Conservation (phyloP, 1,139 yeast species). For the Sugiyamaella castrensis region DNA sequence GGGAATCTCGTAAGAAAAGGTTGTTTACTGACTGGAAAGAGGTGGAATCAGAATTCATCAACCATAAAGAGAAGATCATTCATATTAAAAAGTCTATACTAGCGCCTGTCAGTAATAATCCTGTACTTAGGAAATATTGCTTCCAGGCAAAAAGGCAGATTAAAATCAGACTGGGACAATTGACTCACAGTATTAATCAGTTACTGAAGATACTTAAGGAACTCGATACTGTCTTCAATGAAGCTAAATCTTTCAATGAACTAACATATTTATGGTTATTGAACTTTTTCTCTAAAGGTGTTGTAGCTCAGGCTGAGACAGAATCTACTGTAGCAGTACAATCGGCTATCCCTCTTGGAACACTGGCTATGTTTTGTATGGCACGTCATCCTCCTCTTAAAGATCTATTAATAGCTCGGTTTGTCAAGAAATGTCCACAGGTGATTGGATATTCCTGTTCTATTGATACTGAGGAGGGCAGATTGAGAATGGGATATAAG, state of each 20-base stretch:
- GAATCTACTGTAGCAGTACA: slow-evolving; percentile 80
- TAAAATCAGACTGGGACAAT: slow-evolving; percentile 87
- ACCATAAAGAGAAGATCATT: slow-evolving; percentile 52
- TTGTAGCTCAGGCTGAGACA: slow-evolving; percentile 88
- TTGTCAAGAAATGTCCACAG: slow-evolving; percentile 87
- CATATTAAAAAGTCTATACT: slow-evolving; percentile 56
- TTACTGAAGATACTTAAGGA: slow-evolving; percentile 50
- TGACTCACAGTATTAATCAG: slow-evolving; percentile 69
- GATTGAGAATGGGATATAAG: slow-evolving; percentile 85
- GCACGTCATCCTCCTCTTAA: slow-evolving; percentile 60
- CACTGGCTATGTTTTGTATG: slow-evolving; percentile 56
- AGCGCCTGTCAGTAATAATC: slow-evolving; percentile 29
- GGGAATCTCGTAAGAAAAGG: slow-evolving; percentile 1
- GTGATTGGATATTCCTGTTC: slow-evolving; percentile 75
- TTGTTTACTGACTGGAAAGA: slow-evolving; percentile 15
- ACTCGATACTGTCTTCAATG: slow-evolving; percentile 43
- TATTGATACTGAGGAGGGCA: slow-evolving; percentile 79
- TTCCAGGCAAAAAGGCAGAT: slow-evolving; percentile 60
- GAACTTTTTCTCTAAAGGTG: slow-evolving; percentile 78
- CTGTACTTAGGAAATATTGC: slow-evolving; percentile 42
- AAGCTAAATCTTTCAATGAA: slow-evolving; percentile 44
- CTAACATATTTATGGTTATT: slow-evolving; percentile 68
- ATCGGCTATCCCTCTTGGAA: slow-evolving; percentile 78
- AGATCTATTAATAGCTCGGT: slow-evolving; percentile 69
- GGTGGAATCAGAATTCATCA: slow-evolving; percentile 17